These are phyloP conservation scores for Byssoonygena ceratinophila DNA, from an alignment of 2,329 filamentous ascomycete genomes.

Conservation along the genomic window DNA sequence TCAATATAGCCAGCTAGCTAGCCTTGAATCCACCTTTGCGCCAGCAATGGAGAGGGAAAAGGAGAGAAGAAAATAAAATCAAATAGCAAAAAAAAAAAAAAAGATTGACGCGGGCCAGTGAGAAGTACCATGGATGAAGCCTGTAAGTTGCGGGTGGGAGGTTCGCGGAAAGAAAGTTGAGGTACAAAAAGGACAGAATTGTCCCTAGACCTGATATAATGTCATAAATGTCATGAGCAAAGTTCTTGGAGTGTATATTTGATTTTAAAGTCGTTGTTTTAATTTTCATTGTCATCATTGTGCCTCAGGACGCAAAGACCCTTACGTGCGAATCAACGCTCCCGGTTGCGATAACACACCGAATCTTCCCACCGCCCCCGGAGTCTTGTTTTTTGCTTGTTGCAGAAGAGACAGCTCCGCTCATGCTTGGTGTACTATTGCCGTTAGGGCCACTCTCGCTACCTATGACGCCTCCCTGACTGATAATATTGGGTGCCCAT, in stretches of 20 bases:
- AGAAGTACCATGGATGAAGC: background rate
- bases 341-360: slow-evolving; percentile 77
- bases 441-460: slow-evolving; percentile 17
- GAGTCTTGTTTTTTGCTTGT: slow-evolving; percentile 45
- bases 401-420: slow-evolving; percentile 24
- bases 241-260: background rate
- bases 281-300: background rate
- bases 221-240: background rate
- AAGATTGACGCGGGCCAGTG: background rate
- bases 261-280: background rate
- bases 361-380: slow-evolving; percentile 46
- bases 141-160: background rate
- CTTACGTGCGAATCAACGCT: slow-evolving; percentile 72
- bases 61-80: background rate
- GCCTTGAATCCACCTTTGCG: slow-evolving; percentile 1
- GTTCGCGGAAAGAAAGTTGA: too few species aligned
- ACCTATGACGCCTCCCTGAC: slow-evolving; percentile 38
- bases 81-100: background rate
- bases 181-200: background rate
- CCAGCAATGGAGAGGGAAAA: background rate
- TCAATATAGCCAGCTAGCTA: slow-evolving; percentile 4
- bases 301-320: slow-evolving; percentile 51
- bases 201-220: background rate
- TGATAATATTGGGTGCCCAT: slow-evolving; percentile 71
- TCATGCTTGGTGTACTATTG: slow-evolving; percentile 14